phyloP scores from a whole-genome alignment of 495 filamentous ascomycete genomes.

The Hypomontagnella monticulosa region DNA sequence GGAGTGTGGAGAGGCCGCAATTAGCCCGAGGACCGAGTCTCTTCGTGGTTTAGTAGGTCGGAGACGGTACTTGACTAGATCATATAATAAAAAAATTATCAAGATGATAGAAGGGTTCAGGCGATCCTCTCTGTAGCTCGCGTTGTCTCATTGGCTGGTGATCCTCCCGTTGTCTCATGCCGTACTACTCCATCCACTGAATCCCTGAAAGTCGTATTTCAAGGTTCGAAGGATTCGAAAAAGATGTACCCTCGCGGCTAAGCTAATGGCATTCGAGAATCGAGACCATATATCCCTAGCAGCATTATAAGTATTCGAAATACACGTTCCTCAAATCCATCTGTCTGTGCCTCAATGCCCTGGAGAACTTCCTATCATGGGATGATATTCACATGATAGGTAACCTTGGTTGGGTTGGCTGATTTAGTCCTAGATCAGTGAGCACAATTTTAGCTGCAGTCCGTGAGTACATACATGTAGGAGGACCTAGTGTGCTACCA shows the following conservation, averaged over 20 bases:
- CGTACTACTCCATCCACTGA: conserved; percentile 16
- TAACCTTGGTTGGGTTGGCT: no score
- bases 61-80: conserved; percentile 5
- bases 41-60: conserved; percentile 27
- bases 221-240: conserved; percentile 15
- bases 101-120: conserved; percentile 4
- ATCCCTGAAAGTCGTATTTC: conserved; percentile 24
- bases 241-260: conserved; percentile 12
- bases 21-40: conserved; percentile 40
- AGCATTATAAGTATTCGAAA: background rate
- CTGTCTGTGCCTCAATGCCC: background rate
- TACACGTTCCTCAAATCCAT: background rate
- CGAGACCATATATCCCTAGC: background rate
- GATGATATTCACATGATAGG: background rate
- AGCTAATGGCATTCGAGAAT: conserved; percentile 15
- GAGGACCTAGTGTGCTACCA: background rate
- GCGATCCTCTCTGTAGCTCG: conserved; percentile 14
- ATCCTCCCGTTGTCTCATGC: conserved; percentile 36
- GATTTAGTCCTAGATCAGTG: no score
- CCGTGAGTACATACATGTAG: background rate
- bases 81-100: conserved; percentile 19
- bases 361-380: conserved; percentile 4
- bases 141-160: conserved; percentile 18
- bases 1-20: conserved; percentile 43
- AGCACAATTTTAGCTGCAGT: background rate